Evolutionary conservation across 1,139 yeast species (phyloP).

Genomic region (Chernovozyma aurita): DNA sequence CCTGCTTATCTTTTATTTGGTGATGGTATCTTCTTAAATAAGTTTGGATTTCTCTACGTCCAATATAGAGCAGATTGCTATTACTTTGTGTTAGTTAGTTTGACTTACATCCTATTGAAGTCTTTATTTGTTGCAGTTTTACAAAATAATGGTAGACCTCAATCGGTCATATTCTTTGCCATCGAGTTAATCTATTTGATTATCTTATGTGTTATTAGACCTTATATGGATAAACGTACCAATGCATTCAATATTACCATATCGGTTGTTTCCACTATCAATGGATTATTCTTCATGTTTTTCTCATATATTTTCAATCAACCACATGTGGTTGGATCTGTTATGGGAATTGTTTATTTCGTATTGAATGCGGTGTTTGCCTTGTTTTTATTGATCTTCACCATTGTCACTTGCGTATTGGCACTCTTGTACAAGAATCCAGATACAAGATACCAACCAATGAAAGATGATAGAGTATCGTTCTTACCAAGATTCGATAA

Average conservation of each 20-base stretch:
- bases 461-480: constrained; percentile 94
- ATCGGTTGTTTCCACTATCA: constrained; percentile 71
- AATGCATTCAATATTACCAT: constrained; percentile 87
- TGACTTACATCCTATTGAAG: constrained; percentile 65
- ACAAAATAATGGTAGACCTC: constrained; percentile 75
- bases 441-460: constrained; percentile 92
- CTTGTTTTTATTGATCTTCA: constrained; percentile 72
- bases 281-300: constrained; percentile 82
- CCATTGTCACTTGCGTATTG: constrained; percentile 79
- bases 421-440: constrained; percentile 89
- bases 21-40: constrained; percentile 72
- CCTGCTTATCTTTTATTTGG: constrained; percentile 92
- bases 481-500: constrained; percentile 67
- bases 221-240: constrained; percentile 92
- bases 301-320: constrained; percentile 82
- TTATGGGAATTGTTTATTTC: constrained; percentile 91
- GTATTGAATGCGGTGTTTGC: constrained; percentile 88
- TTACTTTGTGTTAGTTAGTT: constrained; percentile 68
- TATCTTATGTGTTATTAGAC: constrained; percentile 65
- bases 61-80: constrained; percentile 86
- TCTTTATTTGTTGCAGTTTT: constrained; percentile 83
- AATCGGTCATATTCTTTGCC: constrained; percentile 70
- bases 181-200: constrained; percentile 70
- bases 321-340: constrained; percentile 82
- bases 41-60: constrained; percentile 89